phyloP scores from a whole-genome alignment of 2,329 filamentous ascomycete genomes.

The Colletotrichum sublineola region DNA sequence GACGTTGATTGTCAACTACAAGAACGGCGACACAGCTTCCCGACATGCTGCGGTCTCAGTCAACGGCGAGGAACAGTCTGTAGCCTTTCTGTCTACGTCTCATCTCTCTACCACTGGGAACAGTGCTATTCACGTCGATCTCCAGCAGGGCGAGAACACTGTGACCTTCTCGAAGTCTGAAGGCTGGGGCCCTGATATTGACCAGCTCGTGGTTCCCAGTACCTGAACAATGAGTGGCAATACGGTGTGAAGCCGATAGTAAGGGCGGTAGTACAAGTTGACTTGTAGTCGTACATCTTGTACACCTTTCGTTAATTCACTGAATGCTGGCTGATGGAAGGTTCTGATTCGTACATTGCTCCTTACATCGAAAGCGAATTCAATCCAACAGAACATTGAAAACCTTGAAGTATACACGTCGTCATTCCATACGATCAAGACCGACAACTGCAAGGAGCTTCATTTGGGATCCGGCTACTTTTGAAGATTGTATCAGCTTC shows the following conservation, averaged over 20 bases:
- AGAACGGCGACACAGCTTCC: constrained; percentile 67
- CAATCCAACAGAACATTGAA: too few species aligned
- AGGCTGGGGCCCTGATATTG: constrained; percentile 65
- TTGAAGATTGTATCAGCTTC: too few species aligned
- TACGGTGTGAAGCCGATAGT: not conserved
- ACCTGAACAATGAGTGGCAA: not conserved
- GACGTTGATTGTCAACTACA: constrained; percentile 67
- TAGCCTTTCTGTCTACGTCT: constrained; percentile 68
- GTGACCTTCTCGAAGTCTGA: constrained; percentile 59
- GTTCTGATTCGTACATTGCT: not conserved
- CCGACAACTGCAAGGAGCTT: too few species aligned
- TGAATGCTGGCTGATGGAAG: not conserved
- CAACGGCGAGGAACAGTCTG: constrained; percentile 63
- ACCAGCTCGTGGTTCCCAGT: constrained; percentile 65
- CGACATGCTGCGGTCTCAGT: constrained; percentile 68
- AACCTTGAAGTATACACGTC: too few species aligned
- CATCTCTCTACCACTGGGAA: constrained; percentile 57
- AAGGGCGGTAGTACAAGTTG: not conserved
- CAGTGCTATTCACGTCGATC: constrained; percentile 61
- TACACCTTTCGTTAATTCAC: not conserved
- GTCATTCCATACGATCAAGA: too few species aligned
- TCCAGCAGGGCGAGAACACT: constrained; percentile 64
- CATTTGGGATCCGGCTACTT: too few species aligned
- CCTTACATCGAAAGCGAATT: not conserved
- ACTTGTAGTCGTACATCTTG: not conserved